A percentile compares a stretch with the other conserved stretches of the same genome.
These are phyloP conservation scores for Leptographium wingfieldii DNA, from an alignment of 2,329 filamentous ascomycete genomes.

Conservation along the genomic window DNA sequence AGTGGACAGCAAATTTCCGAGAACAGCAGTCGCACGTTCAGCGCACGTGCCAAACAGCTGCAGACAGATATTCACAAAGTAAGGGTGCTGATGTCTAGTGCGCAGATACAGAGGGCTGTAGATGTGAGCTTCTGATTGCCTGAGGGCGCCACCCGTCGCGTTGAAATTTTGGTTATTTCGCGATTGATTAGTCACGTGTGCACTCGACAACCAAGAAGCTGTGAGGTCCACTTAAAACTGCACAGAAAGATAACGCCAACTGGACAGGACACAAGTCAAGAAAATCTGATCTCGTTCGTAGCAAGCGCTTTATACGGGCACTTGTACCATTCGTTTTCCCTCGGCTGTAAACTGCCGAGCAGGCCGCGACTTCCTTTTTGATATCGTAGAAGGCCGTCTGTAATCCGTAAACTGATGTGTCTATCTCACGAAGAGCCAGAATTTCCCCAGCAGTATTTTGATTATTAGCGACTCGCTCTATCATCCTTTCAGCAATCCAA, in stretches of 20 bases:
- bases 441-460: background rate
- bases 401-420: background rate
- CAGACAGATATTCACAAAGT: background rate
- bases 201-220: background rate
- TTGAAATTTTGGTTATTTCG: background rate
- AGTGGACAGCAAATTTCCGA: background rate
- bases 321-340: background rate
- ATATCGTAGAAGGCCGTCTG: background rate
- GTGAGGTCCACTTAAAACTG: no score
- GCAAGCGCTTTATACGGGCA: background rate
- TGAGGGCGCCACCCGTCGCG: background rate
- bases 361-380: background rate
- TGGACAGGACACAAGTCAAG: no score
- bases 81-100: background rate
- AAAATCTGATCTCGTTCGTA: no score
- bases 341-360: background rate
- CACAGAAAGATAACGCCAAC: no score
- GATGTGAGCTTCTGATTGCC: background rate
- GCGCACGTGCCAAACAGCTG: background rate
- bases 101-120: background rate
- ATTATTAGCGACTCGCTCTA: background rate
- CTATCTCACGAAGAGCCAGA: background rate
- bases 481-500: background rate
- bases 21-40: background rate
- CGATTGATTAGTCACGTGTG: background rate